Evolutionary conservation across 305 asterid species (phyloP).

Genomic region (Fraxinus ornus): DNA sequence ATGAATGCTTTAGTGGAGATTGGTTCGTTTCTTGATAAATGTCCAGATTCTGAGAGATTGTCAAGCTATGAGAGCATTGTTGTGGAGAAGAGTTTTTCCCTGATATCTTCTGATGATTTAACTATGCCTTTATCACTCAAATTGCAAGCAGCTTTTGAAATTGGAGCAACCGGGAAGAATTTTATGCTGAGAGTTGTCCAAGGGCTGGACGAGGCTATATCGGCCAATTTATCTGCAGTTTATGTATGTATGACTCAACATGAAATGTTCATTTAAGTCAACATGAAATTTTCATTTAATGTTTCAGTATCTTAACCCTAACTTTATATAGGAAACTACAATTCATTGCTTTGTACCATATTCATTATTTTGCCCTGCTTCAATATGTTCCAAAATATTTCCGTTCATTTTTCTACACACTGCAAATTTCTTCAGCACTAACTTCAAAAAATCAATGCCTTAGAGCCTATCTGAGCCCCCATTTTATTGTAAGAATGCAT

Average conservation of each 20-base stretch:
- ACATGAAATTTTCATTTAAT: slow-evolving; percentile 5
- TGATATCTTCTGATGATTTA: slow-evolving; percentile 57
- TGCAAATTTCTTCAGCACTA: background rate
- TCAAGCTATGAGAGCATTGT: slow-evolving; percentile 62
- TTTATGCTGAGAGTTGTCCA: slow-evolving; percentile 62
- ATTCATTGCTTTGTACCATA: background rate
- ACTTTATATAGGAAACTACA: slow-evolving; percentile 11
- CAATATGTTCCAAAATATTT: slow-evolving; percentile 8
- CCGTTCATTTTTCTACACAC: background rate
- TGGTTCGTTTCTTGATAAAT: slow-evolving; percentile 52
- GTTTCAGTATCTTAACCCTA: background rate
- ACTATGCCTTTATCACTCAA: slow-evolving; percentile 55
- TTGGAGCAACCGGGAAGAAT: slow-evolving; percentile 61
- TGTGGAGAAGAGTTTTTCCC: slow-evolving; percentile 56
- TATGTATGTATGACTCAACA: slow-evolving; percentile 51
- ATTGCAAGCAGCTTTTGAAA: slow-evolving; percentile 66
- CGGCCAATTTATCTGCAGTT: slow-evolving; percentile 53
- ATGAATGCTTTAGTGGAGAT: slow-evolving; percentile 69
- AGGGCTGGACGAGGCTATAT: slow-evolving; percentile 64
- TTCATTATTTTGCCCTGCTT: slow-evolving; percentile 13
- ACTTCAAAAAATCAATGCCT: background rate
- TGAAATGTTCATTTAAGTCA: background rate
- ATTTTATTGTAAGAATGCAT: no score
- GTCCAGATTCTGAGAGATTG: slow-evolving; percentile 55
- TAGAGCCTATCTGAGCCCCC: no score